Base-by-base conservation (phyloP, 23 red algal genomes). In the Cyanidium caldarium region DNA sequence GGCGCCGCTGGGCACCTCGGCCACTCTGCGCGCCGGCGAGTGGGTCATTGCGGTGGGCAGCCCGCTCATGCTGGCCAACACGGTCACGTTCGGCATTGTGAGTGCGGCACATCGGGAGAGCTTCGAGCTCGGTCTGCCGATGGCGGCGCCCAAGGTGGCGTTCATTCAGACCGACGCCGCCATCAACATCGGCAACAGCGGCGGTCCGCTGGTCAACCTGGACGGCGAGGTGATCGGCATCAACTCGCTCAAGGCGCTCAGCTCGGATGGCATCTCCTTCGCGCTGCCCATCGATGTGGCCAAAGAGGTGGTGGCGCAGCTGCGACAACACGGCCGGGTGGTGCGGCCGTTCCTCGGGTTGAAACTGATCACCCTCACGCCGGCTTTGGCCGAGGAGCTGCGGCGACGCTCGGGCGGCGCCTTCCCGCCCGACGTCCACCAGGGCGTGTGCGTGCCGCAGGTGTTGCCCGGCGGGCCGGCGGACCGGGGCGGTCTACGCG, bases 211-310 rank as follows among this genome's bases (percentile, higher is more conserved):
- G 39, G 69, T 94, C 40, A 81, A 84, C 33, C 72, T 94, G 38
- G 88, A 94, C 72, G 88, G 88, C 41, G 75, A 86, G 57, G 88
- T 94, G 1, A 74, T 94, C 34, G 88, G 88, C 28, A 94, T 94
- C 14, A 86, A 80, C 39, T 79, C 82, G 15, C 77, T 94, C 80
- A 94, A 94, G 61, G 88, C 78, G 10, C 70, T 75, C 19, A 68
- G 78, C 41, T 79, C 82, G 21, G 88, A 94, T 37, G 88, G 88
- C 1, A 94, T 94, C 38, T 76, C 57, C 17, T 94, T 94, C 65
- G 88, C 88, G 14, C 69, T 94, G 34, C 88, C 88, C 13, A 94
- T 94, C 72, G 76, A 94, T 66, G 72, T 83, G 41, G 88, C 83
- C 26, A 80, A 86, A 38, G 79, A 86, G 38, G 82, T 94, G 1